Percentiles rank a stretch among this genome's conserved stretches.
Evolutionary conservation across 2,329 filamentous ascomycete species (phyloP).

Genomic region (Sclerotinia glacialis): DNA sequence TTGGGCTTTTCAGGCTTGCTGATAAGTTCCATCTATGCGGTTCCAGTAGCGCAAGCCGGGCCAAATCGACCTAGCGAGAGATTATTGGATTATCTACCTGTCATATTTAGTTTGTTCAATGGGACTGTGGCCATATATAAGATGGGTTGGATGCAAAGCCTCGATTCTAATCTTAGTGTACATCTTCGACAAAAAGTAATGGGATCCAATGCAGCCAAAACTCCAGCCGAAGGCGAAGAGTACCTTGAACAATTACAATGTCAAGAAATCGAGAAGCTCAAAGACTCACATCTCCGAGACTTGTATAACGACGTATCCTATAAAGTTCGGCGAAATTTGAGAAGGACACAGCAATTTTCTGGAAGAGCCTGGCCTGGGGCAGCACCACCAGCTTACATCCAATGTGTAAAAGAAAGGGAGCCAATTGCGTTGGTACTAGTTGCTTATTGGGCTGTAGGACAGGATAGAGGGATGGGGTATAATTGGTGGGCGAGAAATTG

Average conservation of each 20-base stretch:
- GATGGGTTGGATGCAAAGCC: slow-evolving; percentile 15
- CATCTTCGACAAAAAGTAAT: slow-evolving; percentile 4
- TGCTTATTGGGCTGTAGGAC: slow-evolving; percentile 15
- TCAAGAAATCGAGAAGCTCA: neutral
- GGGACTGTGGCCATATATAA: slow-evolving; percentile 17
- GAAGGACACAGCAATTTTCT: slow-evolving; percentile 4
- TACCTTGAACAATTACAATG: neutral
- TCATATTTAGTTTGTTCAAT: slow-evolving; percentile 13
- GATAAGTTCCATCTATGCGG: slow-evolving; percentile 16
- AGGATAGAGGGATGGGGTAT: slow-evolving; percentile 14
- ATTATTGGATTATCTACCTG: slow-evolving; percentile 7
- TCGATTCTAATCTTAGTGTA: neutral
- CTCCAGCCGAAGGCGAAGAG: slow-evolving; percentile 10
- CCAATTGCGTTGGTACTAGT: slow-evolving; percentile 16
- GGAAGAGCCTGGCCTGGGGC: slow-evolving; percentile 9
- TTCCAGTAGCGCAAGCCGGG: slow-evolving; percentile 12
- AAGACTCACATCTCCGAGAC: neutral
- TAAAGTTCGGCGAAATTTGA: slow-evolving; percentile 8
- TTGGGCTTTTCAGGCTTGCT: slow-evolving; percentile 11
- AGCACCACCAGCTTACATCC: slow-evolving; percentile 6
- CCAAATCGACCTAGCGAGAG: neutral
- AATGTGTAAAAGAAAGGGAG: slow-evolving; percentile 13
- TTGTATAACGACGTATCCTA: slow-evolving; percentile 1
- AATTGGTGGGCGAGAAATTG: slow-evolving; percentile 21
- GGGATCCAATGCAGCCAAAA: neutral